Evolutionary conservation across 1,284 basidiomycete species (phyloP), one percentile per base, ranked within the genome.

Genomic region (Ustilago esculenta): DNA sequence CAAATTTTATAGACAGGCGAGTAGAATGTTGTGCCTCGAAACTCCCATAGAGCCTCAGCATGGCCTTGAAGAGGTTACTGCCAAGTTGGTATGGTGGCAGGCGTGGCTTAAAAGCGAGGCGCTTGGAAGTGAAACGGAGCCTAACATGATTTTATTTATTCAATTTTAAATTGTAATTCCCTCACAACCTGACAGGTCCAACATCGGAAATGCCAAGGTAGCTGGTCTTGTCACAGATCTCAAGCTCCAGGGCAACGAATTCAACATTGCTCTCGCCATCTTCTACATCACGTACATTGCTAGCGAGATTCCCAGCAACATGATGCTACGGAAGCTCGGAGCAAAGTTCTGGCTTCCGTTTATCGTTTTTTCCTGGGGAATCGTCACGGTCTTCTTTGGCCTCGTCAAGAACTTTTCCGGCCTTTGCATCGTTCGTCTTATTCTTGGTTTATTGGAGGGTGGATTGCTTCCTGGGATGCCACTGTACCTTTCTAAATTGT

Each of bases 291-390:
- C 55, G 3, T 76, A 72, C 48, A 60, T 76, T 27, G 37, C 61
- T 10, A 27, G 33, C 27, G 73, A 75, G 36, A 73, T 83, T 17
- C 82, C 81, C 14, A 78, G 76, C 36, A 83, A 82, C 56, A 67
- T 83, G 30, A 32, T 80, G 27, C 57, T 83, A 47, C 75, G 79
- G 35, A 67, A 65, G 39, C 37, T 82, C 9, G 75, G 76, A 3
- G 79, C 81, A 14, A 67, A 73, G 47, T 58, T 65, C 44, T 70
- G 60, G 66, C 41, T 89, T 4, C 87, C 88, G 2, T 85, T 85
- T 4, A 76, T 88, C 14, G 87, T 87, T 4, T 80, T 89, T 5
- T 69, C 83, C 1, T 89, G 87, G 87, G 88, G 87, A 4, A 83
- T 88, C 17, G 84, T 86, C 11, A 86, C 86, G 29, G 82, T 88